Conservation (phyloP, 2,329 filamentous ascomycete genomes). For the Alternaria ventricosa region DNA sequence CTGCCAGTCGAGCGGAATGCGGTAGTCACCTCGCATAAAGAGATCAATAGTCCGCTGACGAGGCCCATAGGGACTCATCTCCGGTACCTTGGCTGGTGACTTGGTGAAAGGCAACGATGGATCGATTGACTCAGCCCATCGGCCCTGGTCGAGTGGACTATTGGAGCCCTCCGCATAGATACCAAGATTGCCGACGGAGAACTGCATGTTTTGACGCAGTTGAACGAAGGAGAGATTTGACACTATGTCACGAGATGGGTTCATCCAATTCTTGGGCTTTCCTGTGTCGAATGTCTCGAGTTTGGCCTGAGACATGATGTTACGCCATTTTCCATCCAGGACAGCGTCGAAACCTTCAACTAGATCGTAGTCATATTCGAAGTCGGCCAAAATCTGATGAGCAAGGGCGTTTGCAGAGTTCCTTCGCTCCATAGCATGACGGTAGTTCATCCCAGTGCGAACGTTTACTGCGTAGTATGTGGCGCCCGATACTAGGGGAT, state of each 20-base stretch:
- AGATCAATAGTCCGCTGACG: conserved; percentile 16
- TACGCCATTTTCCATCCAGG: conserved; percentile 37
- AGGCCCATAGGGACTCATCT: conserved; percentile 28
- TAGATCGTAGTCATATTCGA: conserved; percentile 28
- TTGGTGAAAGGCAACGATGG: conserved; percentile 65
- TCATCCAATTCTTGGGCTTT: conserved; percentile 62
- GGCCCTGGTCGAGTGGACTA: conserved; percentile 39
- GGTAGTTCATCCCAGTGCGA: conserved; percentile 28
- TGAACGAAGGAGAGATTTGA: conserved; percentile 65
- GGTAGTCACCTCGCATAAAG: conserved; percentile 26
- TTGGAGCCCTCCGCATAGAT: conserved; percentile 23
- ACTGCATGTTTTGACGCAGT: conserved; percentile 27
- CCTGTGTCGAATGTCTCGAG: conserved; percentile 42
- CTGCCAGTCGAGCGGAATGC: conserved; percentile 21
- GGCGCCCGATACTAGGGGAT: conserved; percentile 62
- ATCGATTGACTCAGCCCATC: conserved; percentile 58
- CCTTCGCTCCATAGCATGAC: conserved; percentile 32
- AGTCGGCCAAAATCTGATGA: conserved; percentile 26
- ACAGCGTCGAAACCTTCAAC: conserved; percentile 31
- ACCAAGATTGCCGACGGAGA: conserved; percentile 22
- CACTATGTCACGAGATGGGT: conserved; percentile 70
- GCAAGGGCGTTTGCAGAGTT: conserved; percentile 34
- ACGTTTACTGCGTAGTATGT: conserved; percentile 54
- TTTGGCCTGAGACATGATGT: conserved; percentile 37
- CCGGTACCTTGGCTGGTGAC: conserved; percentile 10